A percentile compares a stretch with the other conserved stretches of the same genome.
These are phyloP conservation scores for Penicillium expansum DNA, from an alignment of 2,329 filamentous ascomycete genomes.

Conservation along the genomic window DNA sequence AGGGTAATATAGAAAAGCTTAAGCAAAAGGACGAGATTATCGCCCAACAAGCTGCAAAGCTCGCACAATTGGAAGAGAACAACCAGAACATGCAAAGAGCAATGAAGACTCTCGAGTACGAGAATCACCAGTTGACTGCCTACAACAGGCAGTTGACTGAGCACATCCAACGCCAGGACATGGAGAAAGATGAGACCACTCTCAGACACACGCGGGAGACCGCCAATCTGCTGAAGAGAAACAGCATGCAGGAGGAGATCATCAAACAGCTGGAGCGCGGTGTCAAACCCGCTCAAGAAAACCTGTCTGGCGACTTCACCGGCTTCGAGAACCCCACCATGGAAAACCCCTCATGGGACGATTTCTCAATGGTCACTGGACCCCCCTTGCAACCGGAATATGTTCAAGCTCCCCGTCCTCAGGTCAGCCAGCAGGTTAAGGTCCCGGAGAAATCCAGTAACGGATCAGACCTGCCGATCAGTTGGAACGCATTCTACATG, in stretches of 20 bases:
- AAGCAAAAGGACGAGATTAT: constrained; percentile 63
- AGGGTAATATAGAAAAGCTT: constrained; percentile 37
- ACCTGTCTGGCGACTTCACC: constrained; percentile 67
- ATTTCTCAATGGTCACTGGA: constrained; percentile 73
- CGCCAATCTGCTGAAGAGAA: constrained; percentile 87
- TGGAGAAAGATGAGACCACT: constrained; percentile 91
- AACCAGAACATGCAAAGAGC: constrained; percentile 61
- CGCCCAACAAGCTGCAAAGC: neutral
- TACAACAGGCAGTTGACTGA: constrained; percentile 73
- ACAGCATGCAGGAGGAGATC: constrained; percentile 72
- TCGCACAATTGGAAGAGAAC: neutral
- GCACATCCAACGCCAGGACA: constrained; percentile 71
- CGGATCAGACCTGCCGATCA: constrained; percentile 63
- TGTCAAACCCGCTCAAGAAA: constrained; percentile 35
- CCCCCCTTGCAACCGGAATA: constrained; percentile 42
- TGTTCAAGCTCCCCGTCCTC: constrained; percentile 27
- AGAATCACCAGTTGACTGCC: constrained; percentile 62
- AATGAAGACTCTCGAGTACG: constrained; percentile 51
- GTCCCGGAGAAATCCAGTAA: constrained; percentile 29
- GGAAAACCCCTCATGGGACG: constrained; percentile 74
- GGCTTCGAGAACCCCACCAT: constrained; percentile 83
- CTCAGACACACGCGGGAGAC: constrained; percentile 85
- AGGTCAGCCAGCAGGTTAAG: constrained; percentile 36
- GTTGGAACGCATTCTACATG: constrained; percentile 75
- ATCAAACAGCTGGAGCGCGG: constrained; percentile 49